These are phyloP conservation scores for sorghum (Sorghum bicolor) DNA, from an alignment of 176 grass and related monocot genomes.

Conservation along the genomic window DNA sequence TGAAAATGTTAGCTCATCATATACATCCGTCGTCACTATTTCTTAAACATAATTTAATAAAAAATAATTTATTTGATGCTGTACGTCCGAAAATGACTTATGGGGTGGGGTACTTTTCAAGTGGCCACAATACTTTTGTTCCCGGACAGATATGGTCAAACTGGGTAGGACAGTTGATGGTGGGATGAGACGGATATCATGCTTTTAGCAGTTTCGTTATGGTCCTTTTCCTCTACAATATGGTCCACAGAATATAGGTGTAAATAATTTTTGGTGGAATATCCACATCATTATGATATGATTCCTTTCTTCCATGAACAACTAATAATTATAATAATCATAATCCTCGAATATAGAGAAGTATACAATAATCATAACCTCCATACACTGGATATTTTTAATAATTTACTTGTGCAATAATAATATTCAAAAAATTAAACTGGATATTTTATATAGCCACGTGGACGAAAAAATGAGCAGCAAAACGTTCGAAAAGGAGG, in stretches of 20 bases:
- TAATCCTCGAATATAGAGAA: neutral
- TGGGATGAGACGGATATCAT: neutral
- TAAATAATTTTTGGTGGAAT: neutral
- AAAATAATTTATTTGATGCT: neutral
- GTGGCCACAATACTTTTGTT: neutral
- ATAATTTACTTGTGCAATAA: neutral
- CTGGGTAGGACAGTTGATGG: constrained; percentile 5
- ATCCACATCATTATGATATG: neutral
- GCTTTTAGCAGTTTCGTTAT: constrained; percentile 21
- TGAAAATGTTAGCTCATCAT: neutral
- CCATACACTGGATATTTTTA: no score
- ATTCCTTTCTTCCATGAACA: neutral
- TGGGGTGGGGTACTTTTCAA: neutral
- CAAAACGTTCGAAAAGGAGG: constrained; percentile 37
- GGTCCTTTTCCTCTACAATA: constrained; percentile 13
- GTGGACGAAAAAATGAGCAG: constrained; percentile 42
- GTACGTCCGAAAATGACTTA: neutral
- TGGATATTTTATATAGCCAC: constrained; percentile 18
- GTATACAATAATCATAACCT: neutral
- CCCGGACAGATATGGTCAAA: constrained; percentile 16
- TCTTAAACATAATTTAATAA: neutral
- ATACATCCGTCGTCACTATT: neutral
- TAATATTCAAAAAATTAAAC: neutral
- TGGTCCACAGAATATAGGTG: neutral
- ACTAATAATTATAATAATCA: neutral